Evolutionary conservation across 1,284 basidiomycete genomes (phyloP).

Genomic region (Cryptococcus neoformans): DNA sequence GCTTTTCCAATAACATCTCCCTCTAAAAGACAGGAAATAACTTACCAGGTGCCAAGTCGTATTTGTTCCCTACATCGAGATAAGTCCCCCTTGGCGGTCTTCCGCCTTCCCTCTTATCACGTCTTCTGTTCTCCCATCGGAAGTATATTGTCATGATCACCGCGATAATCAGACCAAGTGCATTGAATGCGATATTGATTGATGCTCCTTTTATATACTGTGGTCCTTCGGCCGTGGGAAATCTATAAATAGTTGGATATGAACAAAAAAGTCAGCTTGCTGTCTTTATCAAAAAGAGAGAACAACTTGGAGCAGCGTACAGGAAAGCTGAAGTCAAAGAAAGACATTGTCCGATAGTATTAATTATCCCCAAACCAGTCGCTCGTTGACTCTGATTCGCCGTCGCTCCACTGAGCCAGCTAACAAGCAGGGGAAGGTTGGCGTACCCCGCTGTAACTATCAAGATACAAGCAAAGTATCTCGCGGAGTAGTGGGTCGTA

Average conservation of each 20-base stretch:
- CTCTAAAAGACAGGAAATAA: not conserved
- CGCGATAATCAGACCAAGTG: conserved; percentile 43
- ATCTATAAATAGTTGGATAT: conserved; percentile 20
- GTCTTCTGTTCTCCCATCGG: conserved; percentile 46
- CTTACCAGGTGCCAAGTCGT: conserved; percentile 36
- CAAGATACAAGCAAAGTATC: conserved; percentile 50
- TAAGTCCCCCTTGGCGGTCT: conserved; percentile 27
- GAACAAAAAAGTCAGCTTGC: not conserved
- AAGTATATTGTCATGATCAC: conserved; percentile 46
- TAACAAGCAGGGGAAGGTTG: conserved; percentile 42
- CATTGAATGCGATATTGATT: conserved; percentile 51
- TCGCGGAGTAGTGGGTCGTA: conserved; percentile 30
- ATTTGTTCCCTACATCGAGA: conserved; percentile 31
- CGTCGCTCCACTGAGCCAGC: conserved; percentile 47
- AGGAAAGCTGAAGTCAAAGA: conserved; percentile 49
- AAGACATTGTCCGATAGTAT: conserved; percentile 52
- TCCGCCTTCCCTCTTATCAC: conserved; percentile 50
- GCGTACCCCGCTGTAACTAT: conserved; percentile 48
- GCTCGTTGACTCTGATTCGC: conserved; percentile 48
- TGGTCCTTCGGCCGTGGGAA: conserved; percentile 48
- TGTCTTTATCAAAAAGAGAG: not conserved
- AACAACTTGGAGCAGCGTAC: conserved; percentile 11
- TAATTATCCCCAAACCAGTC: conserved; percentile 51
- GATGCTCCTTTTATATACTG: conserved; percentile 46
- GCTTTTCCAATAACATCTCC: too few species aligned